Evolutionary conservation across 2,329 filamentous ascomycete species (phyloP).

Genomic region (Alternaria sp.): DNA sequence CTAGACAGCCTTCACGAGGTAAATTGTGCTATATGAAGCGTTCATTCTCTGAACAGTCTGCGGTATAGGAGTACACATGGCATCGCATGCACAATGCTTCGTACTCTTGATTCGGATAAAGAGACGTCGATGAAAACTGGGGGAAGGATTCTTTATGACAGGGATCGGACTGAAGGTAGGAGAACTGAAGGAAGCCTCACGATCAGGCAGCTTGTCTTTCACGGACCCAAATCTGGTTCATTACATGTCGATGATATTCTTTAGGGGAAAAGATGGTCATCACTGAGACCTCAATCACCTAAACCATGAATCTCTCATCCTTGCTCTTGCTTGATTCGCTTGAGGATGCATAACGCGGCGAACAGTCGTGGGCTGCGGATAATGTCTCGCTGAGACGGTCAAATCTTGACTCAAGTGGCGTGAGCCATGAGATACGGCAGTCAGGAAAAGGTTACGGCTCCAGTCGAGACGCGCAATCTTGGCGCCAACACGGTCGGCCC

Average conservation of each 20-base stretch:
- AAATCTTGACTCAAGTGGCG: neutral
- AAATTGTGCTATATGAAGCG: neutral
- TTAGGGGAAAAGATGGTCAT: neutral
- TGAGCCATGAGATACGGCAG: neutral
- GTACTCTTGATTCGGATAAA: neutral
- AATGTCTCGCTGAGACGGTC: too few species aligned
- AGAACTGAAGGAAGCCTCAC: neutral
- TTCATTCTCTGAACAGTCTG: neutral
- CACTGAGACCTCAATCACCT: neutral
- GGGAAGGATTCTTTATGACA: conserved; percentile 1
- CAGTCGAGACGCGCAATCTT: neutral
- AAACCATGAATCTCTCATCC: neutral
- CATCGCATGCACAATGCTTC: neutral
- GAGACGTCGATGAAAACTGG: neutral
- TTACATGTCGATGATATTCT: neutral
- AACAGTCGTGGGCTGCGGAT: neutral
- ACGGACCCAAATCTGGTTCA: neutral
- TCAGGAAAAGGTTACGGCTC: neutral
- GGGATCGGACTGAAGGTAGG: neutral
- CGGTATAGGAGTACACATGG: neutral
- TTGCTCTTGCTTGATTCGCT: neutral
- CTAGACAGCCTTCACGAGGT: neutral
- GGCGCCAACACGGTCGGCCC: neutral
- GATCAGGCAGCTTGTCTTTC: neutral
- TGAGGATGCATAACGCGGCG: neutral